These are phyloP conservation scores for Chloromonas sp. DNA, from an alignment of 163 green algal genomes.

Conservation along the genomic window DNA sequence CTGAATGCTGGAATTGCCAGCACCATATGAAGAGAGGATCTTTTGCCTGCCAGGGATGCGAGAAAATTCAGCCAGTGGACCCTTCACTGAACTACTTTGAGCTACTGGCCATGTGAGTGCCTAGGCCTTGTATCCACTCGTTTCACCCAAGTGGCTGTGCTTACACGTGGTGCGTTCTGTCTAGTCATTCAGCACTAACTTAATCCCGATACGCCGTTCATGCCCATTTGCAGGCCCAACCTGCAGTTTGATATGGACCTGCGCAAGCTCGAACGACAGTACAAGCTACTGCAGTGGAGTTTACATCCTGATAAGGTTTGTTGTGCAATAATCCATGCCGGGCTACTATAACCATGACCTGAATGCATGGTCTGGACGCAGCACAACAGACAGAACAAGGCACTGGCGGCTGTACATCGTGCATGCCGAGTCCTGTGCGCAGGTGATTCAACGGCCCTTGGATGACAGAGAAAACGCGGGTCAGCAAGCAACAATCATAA, in stretches of 20 bases:
- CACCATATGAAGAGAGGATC: not conserved
- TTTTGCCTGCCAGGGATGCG: slow-evolving; percentile 5
- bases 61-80: slow-evolving; percentile 7
- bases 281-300: slow-evolving; percentile 48
- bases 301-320: slow-evolving; percentile 39
- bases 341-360: too few species aligned
- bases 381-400: too few species aligned
- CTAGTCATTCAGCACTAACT: not conserved
- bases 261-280: slow-evolving; percentile 33
- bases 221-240: slow-evolving; percentile 16
- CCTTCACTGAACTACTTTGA: slow-evolving; percentile 10
- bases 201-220: not conserved
- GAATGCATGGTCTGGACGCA: too few species aligned
- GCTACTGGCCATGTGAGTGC: slow-evolving; percentile 8
- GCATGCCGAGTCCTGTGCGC: too few species aligned
- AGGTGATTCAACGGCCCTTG: slow-evolving; percentile 15
- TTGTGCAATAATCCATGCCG: not conserved
- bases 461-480: slow-evolving; percentile 33
- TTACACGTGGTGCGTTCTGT: not conserved
- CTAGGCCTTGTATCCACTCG: not conserved
- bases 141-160: not conserved
- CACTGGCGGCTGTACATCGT: too few species aligned
- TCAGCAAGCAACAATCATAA: slow-evolving; percentile 31
- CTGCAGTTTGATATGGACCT: slow-evolving; percentile 33
- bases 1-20: slow-evolving; percentile 3